Base-by-base conservation (phyloP, 768 basidiomycete species). In the Podaxis carcinomalis region DNA sequence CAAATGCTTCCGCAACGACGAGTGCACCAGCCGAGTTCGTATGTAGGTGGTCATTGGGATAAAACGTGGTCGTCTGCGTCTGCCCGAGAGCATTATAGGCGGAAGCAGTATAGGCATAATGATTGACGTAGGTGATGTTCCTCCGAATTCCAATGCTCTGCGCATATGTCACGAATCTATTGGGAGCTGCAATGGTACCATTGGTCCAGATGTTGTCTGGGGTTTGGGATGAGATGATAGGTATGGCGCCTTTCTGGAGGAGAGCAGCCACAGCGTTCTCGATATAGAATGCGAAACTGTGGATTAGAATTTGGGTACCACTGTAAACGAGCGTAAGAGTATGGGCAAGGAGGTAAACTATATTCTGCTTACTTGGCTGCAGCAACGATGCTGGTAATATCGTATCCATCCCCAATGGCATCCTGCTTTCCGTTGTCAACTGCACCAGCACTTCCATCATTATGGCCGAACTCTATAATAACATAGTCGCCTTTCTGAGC, bases 391-490 rank as follows among this genome's bases (percentile, higher is more conserved):
- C 72, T 53, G 3, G 76, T 78, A 2, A 71, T 73, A 32, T 73
- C 66, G 50, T 72, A 74, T 16, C 70, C 73, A 57, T 76, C 75
- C 28, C 78, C 79, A 19, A 75, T 73, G 6, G 78, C 78, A 64
- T 73, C 74, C 62, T 79, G 71, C 50, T 75, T 69, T 4, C 79
- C 79, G 61, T 79, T 79, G 62, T 80, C 79, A 11, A 72, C 68
- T 5, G 73, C 68, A 4, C 70, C 69, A 32, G 75, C 69, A 16
- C 69, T 66, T 3, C 74, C 76, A 64, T 81, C 80, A 64, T 82
- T 83, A 63, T 82, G 81, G 4, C 80, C 81, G 54, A 83, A 80
- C 63, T 77, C 75, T 47, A 80, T 77, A 57, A 81, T 67, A 27
- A 77, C 79, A 66, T 74, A 78, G 62, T 79, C 78, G n/a, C 77